Percentiles rank a stretch among this genome's conserved stretches.
Conservation (phyloP, 495 filamentous ascomycete species). For the Pseudevernia furfuracea region DNA sequence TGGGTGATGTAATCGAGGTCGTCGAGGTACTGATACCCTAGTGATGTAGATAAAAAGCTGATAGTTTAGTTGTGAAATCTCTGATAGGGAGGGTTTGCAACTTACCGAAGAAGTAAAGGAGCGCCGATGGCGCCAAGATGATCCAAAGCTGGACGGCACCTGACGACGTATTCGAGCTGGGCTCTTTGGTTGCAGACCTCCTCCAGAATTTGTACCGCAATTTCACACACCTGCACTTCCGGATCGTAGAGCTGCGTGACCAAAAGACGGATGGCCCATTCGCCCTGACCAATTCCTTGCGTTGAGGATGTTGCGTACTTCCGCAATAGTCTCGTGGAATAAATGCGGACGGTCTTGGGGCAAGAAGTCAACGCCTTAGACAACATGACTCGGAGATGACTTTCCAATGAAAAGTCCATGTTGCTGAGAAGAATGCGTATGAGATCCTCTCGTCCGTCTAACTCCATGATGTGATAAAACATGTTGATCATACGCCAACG, state of each 20-base stretch:
- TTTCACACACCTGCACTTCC: conserved; percentile 90
- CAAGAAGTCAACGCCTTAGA: conserved; percentile 89
- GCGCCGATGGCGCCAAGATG: conserved; percentile 96
- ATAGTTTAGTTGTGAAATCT: not conserved
- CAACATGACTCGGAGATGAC: conserved; percentile 83
- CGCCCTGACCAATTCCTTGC: conserved; percentile 29
- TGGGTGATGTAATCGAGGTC: conserved; percentile 96
- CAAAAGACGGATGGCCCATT: conserved; percentile 92
- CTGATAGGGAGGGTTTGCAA: conserved; percentile 6
- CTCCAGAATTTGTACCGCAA: conserved; percentile 92
- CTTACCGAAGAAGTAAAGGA: conserved; percentile 67
- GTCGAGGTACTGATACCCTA: conserved; percentile 95
- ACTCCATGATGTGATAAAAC: conserved; percentile 95
- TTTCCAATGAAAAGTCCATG: conserved; percentile 83
- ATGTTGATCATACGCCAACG: conserved; percentile 97
- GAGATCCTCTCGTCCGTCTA: conserved; percentile 81
- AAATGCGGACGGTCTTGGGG: conserved; percentile 83
- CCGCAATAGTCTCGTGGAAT: conserved; percentile 71
- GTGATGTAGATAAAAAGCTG: conserved; percentile 79
- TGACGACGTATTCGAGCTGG: conserved; percentile 88
- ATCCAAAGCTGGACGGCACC: conserved; percentile 90
- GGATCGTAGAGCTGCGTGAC: conserved; percentile 98
- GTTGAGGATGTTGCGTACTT: conserved; percentile 63
- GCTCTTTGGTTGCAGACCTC: conserved; percentile 90
- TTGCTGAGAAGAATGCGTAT: conserved; percentile 78